Evolutionary conservation across 2,329 filamentous ascomycete genomes (phyloP).

Genomic region (Aspergillus uvarum): DNA sequence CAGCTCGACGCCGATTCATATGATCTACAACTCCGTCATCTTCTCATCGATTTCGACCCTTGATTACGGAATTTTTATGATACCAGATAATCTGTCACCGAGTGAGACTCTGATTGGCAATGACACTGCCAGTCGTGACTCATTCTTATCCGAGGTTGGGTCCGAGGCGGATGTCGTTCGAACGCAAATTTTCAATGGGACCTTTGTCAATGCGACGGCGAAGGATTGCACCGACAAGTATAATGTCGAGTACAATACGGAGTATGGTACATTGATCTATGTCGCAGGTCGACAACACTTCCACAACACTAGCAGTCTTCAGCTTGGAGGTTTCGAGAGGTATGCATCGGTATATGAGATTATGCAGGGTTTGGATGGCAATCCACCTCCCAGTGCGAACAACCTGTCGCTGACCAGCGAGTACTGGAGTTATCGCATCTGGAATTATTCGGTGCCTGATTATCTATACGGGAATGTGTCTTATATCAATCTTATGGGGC

Average conservation of each 20-base stretch:
- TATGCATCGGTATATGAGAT: not conserved
- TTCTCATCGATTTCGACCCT: slow-evolving; percentile 12
- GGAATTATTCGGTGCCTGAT: not conserved
- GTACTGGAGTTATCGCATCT: not conserved
- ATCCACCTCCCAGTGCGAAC: not conserved
- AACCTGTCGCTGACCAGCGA: not conserved
- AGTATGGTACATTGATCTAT: slow-evolving; percentile 1
- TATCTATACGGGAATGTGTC: not conserved
- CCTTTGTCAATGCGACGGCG: not conserved
- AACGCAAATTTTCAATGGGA: slow-evolving; percentile 8
- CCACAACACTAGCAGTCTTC: slow-evolving; percentile 2
- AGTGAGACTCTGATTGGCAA: not conserved
- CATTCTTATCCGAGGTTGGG: not conserved
- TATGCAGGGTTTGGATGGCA: not conserved
- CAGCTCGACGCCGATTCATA: slow-evolving; percentile 16
- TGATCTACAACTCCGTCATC: slow-evolving; percentile 19
- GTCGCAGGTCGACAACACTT: slow-evolving; percentile 4
- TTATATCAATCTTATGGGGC: too few species aligned
- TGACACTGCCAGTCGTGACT: not conserved
- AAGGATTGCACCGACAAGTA: slow-evolving; percentile 6
- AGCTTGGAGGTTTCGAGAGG: not conserved
- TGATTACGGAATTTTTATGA: slow-evolving; percentile 8
- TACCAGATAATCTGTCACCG: not conserved
- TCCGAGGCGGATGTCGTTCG: slow-evolving; percentile 1
- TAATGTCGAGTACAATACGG: slow-evolving; percentile 8